Conservation (phyloP, 306 rosid species). For the Echinosophora koreensis region DNA sequence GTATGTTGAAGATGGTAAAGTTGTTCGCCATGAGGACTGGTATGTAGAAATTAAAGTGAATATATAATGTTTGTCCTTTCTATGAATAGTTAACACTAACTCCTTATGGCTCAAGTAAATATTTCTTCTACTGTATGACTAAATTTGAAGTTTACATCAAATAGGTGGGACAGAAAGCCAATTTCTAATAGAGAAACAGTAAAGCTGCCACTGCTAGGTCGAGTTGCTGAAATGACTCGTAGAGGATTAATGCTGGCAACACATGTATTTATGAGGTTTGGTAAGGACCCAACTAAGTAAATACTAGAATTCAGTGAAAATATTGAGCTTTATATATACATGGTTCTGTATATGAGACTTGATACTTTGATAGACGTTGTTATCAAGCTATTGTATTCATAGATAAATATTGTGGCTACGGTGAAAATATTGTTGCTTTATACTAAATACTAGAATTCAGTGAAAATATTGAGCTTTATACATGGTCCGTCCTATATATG, state of each 20-base stretch:
- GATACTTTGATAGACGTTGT: constrained; percentile 4
- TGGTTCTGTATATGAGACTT: constrained; percentile 27
- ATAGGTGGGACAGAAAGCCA: constrained; percentile 89
- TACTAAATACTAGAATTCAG: too few relatives aligned
- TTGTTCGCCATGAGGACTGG: constrained; percentile 91
- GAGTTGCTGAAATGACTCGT: constrained; percentile 68
- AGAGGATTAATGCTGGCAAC: constrained; percentile 79
- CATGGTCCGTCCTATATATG: too few relatives aligned
- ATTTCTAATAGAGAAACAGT: constrained; percentile 74
- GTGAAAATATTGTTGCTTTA: too few relatives aligned
- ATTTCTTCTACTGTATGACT: constrained; percentile 5
- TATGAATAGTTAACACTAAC: not conserved
- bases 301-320: not conserved
- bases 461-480: too few relatives aligned
- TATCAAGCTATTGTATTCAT: too few relatives aligned
- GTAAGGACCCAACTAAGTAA: constrained; percentile 68
- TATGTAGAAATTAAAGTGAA: constrained; percentile 43
- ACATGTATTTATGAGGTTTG: constrained; percentile 82
- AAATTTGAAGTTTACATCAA: constrained; percentile 25
- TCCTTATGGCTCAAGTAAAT: not conserved
- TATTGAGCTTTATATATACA: not conserved
- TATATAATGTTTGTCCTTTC: not conserved
- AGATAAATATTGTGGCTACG: too few relatives aligned
- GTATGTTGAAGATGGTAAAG: constrained; percentile 69
- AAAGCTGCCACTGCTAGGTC: constrained; percentile 69